Base-by-base conservation (phyloP, 352 stramenopile genomes). In the Pythium guiyangense region DNA sequence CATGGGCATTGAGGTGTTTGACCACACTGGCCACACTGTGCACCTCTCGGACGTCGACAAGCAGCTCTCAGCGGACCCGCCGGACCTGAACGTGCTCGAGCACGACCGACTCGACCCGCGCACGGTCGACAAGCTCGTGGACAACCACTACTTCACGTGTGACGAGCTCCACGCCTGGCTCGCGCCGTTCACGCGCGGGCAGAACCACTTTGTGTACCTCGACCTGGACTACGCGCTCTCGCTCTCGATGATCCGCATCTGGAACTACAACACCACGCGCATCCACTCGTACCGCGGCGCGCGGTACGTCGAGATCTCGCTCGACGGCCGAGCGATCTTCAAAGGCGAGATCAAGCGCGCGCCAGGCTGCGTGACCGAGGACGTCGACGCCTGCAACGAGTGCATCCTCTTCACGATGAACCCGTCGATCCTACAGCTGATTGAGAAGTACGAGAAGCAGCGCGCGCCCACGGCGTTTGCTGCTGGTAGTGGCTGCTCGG, bases 81-180 rank as follows among this genome's bases (percentile, higher is more conserved):
- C 79, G 1, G 83, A 92, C 57, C 77, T 97, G 34, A 97, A 96
- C 60, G 67, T 86, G 11, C 66, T 93, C 26, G 79, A 89, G 20
- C 84, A 92, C 34, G 75, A 87, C 51, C 70, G 74, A 22, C 58
- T 84, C 11, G 84, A 94, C 42, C 86, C 88, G 18, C 72, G 90
- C 15, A 96, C 86, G 0, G 69, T 92, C 17, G 84, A 95, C 66
- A 97, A 97, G 37, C 70, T 97, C 20, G 69, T 97, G n/a, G 90
- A 97, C 62, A 85, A 84, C 37, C 62, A 92, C 49, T 85, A 93
- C 56, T 77, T 87, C 53, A 97, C 88, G 22, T 90, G 74, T 56
- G 87, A 97, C 50, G 90, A 96, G 44, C 68, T 92, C 17, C 90
- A 97, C 56, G 72, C 81, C 49, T 97, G 90, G 90, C 73, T 97